Evolutionary conservation across 495 filamentous ascomycete species (phyloP).

Genomic region (Annulohypoxylon nitens): DNA sequence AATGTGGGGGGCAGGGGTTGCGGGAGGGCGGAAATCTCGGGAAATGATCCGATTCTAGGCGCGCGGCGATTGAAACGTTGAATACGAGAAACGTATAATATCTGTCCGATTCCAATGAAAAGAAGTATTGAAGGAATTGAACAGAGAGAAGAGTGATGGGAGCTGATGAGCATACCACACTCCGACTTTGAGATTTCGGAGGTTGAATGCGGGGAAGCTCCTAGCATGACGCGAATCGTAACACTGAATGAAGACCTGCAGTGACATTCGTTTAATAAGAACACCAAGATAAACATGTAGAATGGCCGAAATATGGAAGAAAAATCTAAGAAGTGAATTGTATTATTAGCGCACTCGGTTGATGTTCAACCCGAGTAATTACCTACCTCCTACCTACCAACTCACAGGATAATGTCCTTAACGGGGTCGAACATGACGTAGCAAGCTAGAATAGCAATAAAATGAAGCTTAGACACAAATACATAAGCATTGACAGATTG

Average conservation of each 20-base stretch:
- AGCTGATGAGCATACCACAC: conserved; percentile 1
- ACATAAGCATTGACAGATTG: conserved; percentile 31
- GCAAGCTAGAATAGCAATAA: neutral
- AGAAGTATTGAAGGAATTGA: too few species aligned
- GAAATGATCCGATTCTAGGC: conserved; percentile 24
- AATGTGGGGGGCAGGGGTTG: conserved; percentile 28
- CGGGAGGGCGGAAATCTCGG: conserved; percentile 21
- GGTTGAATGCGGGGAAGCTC: conserved; percentile 36
- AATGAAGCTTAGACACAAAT: conserved; percentile 14
- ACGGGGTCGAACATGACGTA: neutral
- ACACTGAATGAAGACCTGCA: neutral
- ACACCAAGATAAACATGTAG: conserved; percentile 7
- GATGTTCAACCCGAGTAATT: conserved; percentile 23
- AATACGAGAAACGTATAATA: neutral
- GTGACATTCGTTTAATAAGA: conserved; percentile 37
- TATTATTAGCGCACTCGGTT: conserved; percentile 16
- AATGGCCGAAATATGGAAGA: neutral
- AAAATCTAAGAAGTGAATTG: neutral
- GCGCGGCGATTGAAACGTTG: conserved; percentile 5
- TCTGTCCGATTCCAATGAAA: neutral
- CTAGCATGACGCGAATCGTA: conserved; percentile 27
- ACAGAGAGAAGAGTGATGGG: neutral
- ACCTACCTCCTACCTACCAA: too few species aligned
- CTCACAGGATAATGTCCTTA: neutral
- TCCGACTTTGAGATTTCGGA: neutral